These are phyloP conservation scores for Thalia dealbata DNA, from an alignment of 176 grass and related monocot genomes.

Conservation along the genomic window DNA sequence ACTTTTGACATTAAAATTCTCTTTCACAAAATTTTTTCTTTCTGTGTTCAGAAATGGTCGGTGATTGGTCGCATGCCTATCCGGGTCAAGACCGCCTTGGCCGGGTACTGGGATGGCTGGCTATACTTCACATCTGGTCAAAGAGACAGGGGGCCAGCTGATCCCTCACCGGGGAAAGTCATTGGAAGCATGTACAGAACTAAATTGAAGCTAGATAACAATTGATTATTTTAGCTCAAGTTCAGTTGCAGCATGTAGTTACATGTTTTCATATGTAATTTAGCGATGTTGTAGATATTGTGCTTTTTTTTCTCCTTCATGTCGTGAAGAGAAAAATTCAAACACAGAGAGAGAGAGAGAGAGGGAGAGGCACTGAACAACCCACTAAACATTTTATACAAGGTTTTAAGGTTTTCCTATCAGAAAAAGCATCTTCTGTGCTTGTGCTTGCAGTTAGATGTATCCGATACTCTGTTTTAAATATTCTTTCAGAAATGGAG, in stretches of 20 bases:
- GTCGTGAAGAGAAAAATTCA: no score
- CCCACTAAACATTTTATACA: no score
- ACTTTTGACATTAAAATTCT: neutral
- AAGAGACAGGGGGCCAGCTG: constrained; percentile 54
- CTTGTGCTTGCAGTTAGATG: no score
- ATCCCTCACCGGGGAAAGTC: constrained; percentile 69
- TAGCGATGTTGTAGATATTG: no score
- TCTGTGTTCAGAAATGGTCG: constrained; percentile 44
- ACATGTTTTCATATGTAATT: no score
- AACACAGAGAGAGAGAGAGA: no score
- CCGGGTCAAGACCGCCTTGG: constrained; percentile 70
- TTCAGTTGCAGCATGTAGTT: no score
- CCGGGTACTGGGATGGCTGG: constrained; percentile 62
- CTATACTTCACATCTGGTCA: constrained; percentile 91
- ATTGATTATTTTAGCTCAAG: neutral
- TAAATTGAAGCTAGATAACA: constrained; percentile 21
- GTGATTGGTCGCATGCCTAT: constrained; percentile 77
- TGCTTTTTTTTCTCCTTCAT: no score
- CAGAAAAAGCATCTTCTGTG: neutral
- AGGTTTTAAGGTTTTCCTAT: neutral
- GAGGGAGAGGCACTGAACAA: no score
- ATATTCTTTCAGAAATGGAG: no score
- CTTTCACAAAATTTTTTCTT: neutral
- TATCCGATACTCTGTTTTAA: no score
- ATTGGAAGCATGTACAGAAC: constrained; percentile 68